Base-by-base conservation (phyloP, 2,329 filamentous ascomycete genomes). In the Botryotinia calthae region DNA sequence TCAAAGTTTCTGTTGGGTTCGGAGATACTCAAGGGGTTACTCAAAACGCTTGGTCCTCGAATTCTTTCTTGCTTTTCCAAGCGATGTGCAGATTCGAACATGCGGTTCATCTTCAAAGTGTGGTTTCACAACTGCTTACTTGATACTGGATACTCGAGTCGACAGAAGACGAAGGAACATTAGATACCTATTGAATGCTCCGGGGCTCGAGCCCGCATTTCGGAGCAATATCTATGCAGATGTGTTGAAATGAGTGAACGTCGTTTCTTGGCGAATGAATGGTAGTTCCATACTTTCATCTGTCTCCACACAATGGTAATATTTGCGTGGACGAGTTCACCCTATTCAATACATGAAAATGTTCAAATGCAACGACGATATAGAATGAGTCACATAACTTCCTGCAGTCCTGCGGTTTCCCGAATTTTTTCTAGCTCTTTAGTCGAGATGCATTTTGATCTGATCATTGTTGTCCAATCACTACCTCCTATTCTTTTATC, bases 11-110 rank as follows among this genome's bases (percentile, higher is more conserved):
- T 25, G 44, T 20, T 12, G 8, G 25, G 25, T 48, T 4, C 12
- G 20, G 16, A 25, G 20, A 46, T 34, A n/a, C 7, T 51, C 16
- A 34, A 37, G 25, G 5, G 34, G 64, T 66, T 66, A 66, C 64
- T 40, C 46, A 18, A 67, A 67, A 67, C 46, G 31, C 64, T 67
- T 67, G 46, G 64, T 67, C 64, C 64, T 67, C 46, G 22, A 40
- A 40, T 54, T 12, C 34, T 67, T 54, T 40, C 25, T 54, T 40
- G 2, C 46, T 54, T 28, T 34, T 67, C 40, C 25, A 67, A 42
- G 64, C 48, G 34, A 67, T 40, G 34, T 67, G 34, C 48, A 67
- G 46, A 40, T 42, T 56, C 14, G 34, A 56, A 20, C 12, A 54
- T 42, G 64, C 34, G 20, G 64, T 54, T 40, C 64, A 9, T 67